These are phyloP conservation scores for Chlorella sp. DNA, from an alignment of 139 green algal species.

Conservation along the genomic window DNA sequence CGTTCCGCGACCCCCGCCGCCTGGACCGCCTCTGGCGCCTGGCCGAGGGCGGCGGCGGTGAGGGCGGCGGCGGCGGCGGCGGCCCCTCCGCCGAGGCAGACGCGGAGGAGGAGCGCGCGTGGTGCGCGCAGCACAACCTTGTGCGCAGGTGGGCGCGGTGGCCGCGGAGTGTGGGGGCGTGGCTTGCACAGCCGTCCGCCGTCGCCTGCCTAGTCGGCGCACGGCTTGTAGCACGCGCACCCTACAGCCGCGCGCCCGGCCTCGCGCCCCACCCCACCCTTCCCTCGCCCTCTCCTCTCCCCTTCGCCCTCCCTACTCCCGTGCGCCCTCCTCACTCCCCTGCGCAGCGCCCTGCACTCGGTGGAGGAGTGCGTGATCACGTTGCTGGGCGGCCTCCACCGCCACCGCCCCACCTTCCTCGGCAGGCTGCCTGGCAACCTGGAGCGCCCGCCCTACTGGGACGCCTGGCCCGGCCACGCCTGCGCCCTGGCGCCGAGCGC, in stretches of 20 bases:
- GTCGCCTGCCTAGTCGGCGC: no score
- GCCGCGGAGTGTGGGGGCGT: no score
- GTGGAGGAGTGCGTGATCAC: no score
- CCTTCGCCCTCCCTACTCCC: no score
- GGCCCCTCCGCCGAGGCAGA: background rate
- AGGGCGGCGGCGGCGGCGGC: background rate
- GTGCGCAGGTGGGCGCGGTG: background rate
- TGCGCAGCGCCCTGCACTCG: background rate
- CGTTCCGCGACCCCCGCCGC: conserved; percentile 12
- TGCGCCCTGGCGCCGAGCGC: no score
- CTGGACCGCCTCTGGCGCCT: conserved; percentile 1
- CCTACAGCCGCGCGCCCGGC: no score
- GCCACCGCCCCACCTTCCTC: conserved; percentile 30
- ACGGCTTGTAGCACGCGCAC: no score
- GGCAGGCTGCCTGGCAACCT: background rate
- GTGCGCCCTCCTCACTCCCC: background rate
- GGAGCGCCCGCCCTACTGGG: conserved; percentile 19
- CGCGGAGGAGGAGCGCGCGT: conserved; percentile 14
- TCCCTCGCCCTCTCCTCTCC: no score
- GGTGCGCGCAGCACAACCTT: conserved; percentile 24
- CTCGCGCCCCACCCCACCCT: no score
- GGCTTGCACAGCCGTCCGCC: no score
- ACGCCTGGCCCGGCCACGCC: no score
- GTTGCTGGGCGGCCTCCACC: conserved; percentile 23
- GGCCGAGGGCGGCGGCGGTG: background rate